Conservation (phyloP, 768 basidiomycete species). For the Cystobasidium onofrii region DNA sequence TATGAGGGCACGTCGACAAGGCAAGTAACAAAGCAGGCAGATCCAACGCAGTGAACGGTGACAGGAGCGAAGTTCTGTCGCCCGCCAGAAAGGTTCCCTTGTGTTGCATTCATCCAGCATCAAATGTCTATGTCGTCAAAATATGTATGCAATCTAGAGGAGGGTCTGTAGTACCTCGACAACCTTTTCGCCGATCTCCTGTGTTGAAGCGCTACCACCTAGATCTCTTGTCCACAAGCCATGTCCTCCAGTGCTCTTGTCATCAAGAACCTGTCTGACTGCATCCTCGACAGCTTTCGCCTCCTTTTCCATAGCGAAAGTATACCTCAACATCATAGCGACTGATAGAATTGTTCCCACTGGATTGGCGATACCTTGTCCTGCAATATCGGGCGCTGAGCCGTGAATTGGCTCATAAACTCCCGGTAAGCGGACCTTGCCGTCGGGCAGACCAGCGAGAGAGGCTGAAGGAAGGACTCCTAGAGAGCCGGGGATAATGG, state of each 20-base stretch:
- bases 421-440: conserved; percentile 67
- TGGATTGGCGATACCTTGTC: conserved; percentile 84
- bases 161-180: conserved; percentile 52
- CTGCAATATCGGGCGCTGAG: conserved; percentile 83
- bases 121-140: neutral
- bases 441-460: conserved; percentile 66
- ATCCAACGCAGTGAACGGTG: too few species aligned
- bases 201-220: conserved; percentile 66
- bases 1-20: too few species aligned
- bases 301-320: conserved; percentile 74
- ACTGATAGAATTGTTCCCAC: conserved; percentile 90
- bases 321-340: conserved; percentile 88
- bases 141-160: conserved; percentile 13
- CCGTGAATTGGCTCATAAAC: conserved; percentile 83
- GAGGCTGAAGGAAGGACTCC: conserved; percentile 94
- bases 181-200: conserved; percentile 73
- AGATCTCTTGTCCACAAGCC: conserved; percentile 79
- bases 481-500: conserved; percentile 94
- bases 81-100: too few species aligned
- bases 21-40: too few species aligned
- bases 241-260: conserved; percentile 58
- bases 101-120: too few species aligned
- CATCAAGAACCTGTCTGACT: conserved; percentile 81
- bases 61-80: too few species aligned
- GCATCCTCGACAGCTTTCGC: conserved; percentile 79